Evolutionary conservation across 495 filamentous ascomycete species (phyloP).

Genomic region (Penicillium antarcticum): DNA sequence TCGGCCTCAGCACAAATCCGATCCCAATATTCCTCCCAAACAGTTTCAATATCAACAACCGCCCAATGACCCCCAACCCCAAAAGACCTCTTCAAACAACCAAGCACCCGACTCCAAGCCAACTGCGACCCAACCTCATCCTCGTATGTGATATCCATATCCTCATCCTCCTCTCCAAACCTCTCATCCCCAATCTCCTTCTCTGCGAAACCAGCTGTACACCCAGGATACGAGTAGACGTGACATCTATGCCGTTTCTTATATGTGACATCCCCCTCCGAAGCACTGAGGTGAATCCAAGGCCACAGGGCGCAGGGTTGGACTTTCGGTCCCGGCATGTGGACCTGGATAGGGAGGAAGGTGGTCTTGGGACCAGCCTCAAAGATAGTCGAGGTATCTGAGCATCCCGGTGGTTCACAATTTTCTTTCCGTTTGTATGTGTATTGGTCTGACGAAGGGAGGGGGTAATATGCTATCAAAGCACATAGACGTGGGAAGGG

Average conservation of each 20-base stretch:
- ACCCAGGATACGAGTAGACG: conserved; percentile 45
- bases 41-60: conserved; percentile 54
- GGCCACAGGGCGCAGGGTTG: conserved; percentile 29
- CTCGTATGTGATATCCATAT: neutral
- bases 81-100: conserved; percentile 52
- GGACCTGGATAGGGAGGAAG: conserved; percentile 50
- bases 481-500: conserved; percentile 44
- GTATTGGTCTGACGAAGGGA: conserved; percentile 14
- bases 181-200: conserved; percentile 25
- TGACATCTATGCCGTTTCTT: conserved; percentile 46
- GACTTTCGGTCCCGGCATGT: conserved; percentile 48
- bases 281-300: conserved; percentile 16
- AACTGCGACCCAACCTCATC: conserved; percentile 47
- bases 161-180: conserved; percentile 3
- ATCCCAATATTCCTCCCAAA: conserved; percentile 55
- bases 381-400: conserved; percentile 34
- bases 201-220: conserved; percentile 51
- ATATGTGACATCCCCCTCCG: conserved; percentile 24
- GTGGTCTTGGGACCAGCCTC: conserved; percentile 25
- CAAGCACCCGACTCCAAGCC: conserved; percentile 54
- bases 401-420: conserved; percentile 23
- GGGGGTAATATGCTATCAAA: conserved; percentile 58
- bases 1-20: conserved; percentile 12
- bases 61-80: conserved; percentile 36
- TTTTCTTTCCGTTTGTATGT: conserved; percentile 2